Evolutionary conservation across 2,329 filamentous ascomycete genomes (phyloP), one percentile per base, ranked within the genome.

Genomic region (Colletotrichum trifolii): DNA sequence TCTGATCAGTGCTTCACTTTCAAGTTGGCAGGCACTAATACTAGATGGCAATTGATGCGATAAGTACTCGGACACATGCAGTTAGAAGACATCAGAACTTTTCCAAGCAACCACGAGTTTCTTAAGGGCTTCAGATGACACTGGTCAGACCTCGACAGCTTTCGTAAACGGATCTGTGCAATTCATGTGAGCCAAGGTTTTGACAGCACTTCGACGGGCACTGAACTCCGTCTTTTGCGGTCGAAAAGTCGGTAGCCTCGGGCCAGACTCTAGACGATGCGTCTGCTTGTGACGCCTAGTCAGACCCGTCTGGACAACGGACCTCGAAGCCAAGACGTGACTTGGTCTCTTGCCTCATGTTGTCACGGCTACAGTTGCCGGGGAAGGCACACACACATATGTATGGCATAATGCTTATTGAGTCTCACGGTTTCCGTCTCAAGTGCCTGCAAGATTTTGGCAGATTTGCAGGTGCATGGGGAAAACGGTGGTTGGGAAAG

Each of bases 71-170:
- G 3, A 25, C 25, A 25, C 25, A 25, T 25, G 25, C 25, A 25
- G 25, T 25, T 25, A 25, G 25, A 25, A 25, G 25, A 25, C 25
- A 25, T 25, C 25, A 25, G 25, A 25, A 25, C 25, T 25, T 25
- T 25, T 25, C 4, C 25, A 25, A 25, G 25, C 25, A 25, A 25
- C 25, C 25, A 25, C 25, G 25, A 25, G 25, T 25, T 25, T 25
- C 25, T 25, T 25, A 5, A 4, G 25, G 25, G 25, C 25, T 25
- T 65, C 50, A 45, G 50, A 62, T 52, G 58, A 61, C 56, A 60
- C 35, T 25, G 6, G 39, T 40, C 17, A 54, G 2, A 48, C 33
- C 13, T 25, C 40, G 46, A 9, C 39, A 46, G 36, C 25, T n/a
- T 17, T n/a, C 17, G 8, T 25, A 36, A n/a, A 10, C 33, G 7